Percentiles rank a stretch among this genome's conserved stretches.
phyloP scores from a whole-genome alignment of 2,329 filamentous ascomycete species.

The Nothophoma quercina region DNA sequence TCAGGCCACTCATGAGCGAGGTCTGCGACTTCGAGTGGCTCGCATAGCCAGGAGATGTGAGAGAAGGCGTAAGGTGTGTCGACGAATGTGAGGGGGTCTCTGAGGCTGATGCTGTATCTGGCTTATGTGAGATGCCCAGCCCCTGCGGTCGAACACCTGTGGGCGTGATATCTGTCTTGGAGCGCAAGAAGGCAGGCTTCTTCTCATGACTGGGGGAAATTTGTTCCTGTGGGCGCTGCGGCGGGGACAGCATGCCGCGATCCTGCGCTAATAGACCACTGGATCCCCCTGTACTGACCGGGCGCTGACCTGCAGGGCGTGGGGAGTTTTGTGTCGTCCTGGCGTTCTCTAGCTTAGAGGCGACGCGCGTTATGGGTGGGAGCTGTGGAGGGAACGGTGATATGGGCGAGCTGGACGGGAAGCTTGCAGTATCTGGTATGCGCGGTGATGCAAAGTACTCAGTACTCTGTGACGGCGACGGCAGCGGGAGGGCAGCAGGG shows the following conservation, averaged over 20 bases:
- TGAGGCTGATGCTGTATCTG: constrained; percentile 22
- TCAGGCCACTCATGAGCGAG: constrained; percentile 42
- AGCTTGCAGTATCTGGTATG: constrained; percentile 38
- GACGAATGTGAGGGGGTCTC: constrained; percentile 31
- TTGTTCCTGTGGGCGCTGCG: constrained; percentile 26
- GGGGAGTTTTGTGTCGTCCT: constrained; percentile 20
- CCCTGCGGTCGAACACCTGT: constrained; percentile 41
- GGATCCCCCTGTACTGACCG: constrained; percentile 14
- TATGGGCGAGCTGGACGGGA: constrained; percentile 45
- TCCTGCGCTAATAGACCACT: constrained; percentile 20
- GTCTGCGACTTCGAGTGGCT: constrained; percentile 43
- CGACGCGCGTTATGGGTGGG: constrained; percentile 50
- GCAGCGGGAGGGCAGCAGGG: constrained; percentile 33
- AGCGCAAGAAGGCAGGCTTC: constrained; percentile 28
- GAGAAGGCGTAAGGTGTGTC: constrained; percentile 32
- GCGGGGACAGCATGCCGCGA: constrained; percentile 28
- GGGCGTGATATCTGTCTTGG: constrained; percentile 32
- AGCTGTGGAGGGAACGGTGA: constrained; percentile 49
- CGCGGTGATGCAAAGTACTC: constrained; percentile 44
- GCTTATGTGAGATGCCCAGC: constrained; percentile 36
- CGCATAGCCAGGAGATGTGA: constrained; percentile 36
- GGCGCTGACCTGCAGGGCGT: constrained; percentile 18
- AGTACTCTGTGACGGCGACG: constrained; percentile 39
- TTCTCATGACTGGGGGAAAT: constrained; percentile 32
- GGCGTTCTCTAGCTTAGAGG: constrained; percentile 42